Percentiles rank a stretch among this genome's conserved stretches.
phyloP scores from a whole-genome alignment of 257 asterid genomes.

The Euphrasia confusa region DNA sequence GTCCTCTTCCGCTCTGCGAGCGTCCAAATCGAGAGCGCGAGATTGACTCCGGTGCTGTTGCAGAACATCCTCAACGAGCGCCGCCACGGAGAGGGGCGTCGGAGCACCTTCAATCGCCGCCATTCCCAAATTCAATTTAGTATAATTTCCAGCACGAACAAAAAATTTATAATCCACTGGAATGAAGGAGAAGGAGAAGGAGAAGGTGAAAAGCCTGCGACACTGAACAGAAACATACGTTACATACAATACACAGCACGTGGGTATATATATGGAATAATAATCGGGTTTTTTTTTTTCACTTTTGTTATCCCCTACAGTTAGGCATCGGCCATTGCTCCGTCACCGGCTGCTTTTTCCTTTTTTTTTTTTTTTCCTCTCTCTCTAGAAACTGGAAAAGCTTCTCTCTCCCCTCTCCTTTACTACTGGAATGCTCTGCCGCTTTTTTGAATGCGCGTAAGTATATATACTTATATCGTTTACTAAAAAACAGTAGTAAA shows the following conservation, averaged over 20 bases:
- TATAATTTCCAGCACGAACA: constrained; percentile 14
- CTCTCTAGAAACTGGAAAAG: constrained; percentile 38
- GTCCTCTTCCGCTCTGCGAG: constrained; percentile 86
- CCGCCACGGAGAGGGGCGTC: constrained; percentile 65
- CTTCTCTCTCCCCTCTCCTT: constrained; percentile 37
- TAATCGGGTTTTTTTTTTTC: background rate
- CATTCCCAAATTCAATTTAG: constrained; percentile 32
- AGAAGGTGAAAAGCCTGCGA: background rate
- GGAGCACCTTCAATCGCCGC: constrained; percentile 50
- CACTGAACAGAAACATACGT: constrained; percentile 15
- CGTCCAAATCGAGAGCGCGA: constrained; percentile 74
- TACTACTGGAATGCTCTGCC: constrained; percentile 21
- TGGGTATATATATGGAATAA: constrained; percentile 10
- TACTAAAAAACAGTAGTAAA: constrained; percentile 2
- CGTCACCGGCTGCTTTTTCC: constrained; percentile 4
- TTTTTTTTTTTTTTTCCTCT: background rate
- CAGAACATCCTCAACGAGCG: constrained; percentile 87
- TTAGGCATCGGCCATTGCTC: constrained; percentile 33
- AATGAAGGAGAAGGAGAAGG: background rate
- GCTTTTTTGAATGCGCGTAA: constrained; percentile 24
- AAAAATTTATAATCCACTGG: constrained; percentile 17
- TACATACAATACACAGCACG: background rate
- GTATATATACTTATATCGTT: constrained; percentile 2
- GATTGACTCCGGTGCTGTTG: constrained; percentile 79
- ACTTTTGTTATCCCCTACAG: constrained; percentile 34